Base-by-base conservation (phyloP, 2,329 filamentous ascomycete species). In the Parasarocladium wereldwijsianum region DNA sequence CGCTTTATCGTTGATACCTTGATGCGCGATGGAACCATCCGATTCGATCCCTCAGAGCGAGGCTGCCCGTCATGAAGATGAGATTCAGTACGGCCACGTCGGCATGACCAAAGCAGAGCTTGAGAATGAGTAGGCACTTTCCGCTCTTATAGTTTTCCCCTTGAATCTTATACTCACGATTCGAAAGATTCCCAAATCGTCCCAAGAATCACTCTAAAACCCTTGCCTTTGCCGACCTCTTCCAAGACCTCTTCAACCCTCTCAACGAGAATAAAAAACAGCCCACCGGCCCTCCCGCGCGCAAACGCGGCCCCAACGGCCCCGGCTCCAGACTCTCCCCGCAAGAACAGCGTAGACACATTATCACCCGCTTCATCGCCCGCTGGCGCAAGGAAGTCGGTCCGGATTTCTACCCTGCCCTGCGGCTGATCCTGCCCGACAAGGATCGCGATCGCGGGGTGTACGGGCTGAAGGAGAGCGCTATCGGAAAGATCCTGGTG, bases 381-480 rank as follows among this genome's bases (percentile, higher is more conserved):
- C 68, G 73, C 49, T 98, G 90, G 90, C 72, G 86, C 22, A 72
- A 73, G 33, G 76, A 93, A 36, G 86, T 94, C 14, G 90, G 90
- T 16, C 61, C 83, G 41, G 90, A 98, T 51, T 82, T 98, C 43
- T 96, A 90, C 47, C 90, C 90, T 0, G 87, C 84, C 2, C 69
- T 98, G 51, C 76, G 90, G 13, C 67, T 98, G 26, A 93, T 96
- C 34, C 64, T 94, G 4, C 86, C 87, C 0, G 84, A 92, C 44
- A 92, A 93, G 47, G 90, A 98, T 46, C 73, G 85, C 22, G 85
- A 96, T 44, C 72, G 90, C 27, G 79, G 80, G 12, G 85, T 93
- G 61, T 98, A 96, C 45, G 84, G 87, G 1, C 62, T 98, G 23
- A 96, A 96, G 48, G 90, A 98, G 58, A 86, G 79, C 48, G 71